A percentile compares a stretch with the other conserved stretches of the same genome.
Conservation (phyloP, 331 rosid genomes). For the Prunus yedoensis region DNA sequence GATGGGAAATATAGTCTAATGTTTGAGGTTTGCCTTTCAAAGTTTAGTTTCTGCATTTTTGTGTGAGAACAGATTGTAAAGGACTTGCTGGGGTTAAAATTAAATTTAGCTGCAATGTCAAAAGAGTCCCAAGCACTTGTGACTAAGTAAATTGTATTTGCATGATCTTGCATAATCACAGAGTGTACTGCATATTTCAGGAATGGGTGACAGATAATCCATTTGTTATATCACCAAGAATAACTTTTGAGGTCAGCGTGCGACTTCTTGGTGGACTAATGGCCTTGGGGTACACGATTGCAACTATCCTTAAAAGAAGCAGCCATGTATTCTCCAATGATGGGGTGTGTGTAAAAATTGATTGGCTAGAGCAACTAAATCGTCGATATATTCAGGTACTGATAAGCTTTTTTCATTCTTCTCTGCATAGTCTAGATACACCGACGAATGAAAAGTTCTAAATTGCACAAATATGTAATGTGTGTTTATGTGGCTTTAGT, state of each 20-base stretch:
- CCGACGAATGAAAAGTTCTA: not conserved
- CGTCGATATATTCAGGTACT: constrained; percentile 62
- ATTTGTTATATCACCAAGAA: constrained; percentile 69
- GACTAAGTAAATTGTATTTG: not conserved
- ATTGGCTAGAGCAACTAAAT: constrained; percentile 64
- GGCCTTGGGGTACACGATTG: constrained; percentile 74
- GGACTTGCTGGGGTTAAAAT: not conserved
- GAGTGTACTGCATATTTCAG: constrained; percentile 32
- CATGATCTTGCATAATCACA: constrained; percentile 19
- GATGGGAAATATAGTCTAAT: constrained; percentile 73
- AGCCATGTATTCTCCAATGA: constrained; percentile 61
- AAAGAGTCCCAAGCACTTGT: not conserved
- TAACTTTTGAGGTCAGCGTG: constrained; percentile 69
- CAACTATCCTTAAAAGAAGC: constrained; percentile 60
- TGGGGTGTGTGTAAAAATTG: constrained; percentile 52
- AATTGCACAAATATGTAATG: not conserved
- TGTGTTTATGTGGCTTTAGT: not conserved
- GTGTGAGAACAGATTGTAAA: not conserved
- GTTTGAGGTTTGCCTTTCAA: constrained; percentile 62
- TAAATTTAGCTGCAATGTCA: not conserved
- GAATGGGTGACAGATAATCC: constrained; percentile 71
- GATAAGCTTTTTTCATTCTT: not conserved
- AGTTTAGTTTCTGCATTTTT: constrained; percentile 15
- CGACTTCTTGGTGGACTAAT: constrained; percentile 71
- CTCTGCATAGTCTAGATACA: too few relatives aligned